phyloP scores from a whole-genome alignment of 805 yeast genomes.

The Saccharomycopsis vini region DNA sequence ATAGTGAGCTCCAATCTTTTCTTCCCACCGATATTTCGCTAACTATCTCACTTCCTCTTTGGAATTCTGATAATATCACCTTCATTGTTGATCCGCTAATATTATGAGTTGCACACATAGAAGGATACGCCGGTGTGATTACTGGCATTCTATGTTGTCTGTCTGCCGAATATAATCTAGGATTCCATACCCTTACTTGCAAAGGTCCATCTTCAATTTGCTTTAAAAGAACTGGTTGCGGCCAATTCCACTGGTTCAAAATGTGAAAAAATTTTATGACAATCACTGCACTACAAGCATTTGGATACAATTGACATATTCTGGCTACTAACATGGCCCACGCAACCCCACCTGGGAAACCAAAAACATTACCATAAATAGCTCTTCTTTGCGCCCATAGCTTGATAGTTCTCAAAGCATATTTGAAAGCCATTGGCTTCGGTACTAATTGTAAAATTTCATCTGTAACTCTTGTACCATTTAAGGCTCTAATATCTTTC shows the following conservation, averaged over 20 bases:
- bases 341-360: conserved; percentile 99
- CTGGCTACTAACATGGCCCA: conserved; percentile 99
- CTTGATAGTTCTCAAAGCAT: conserved; percentile 85
- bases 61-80: conserved; percentile 69
- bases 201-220: conserved; percentile 96
- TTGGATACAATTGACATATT: conserved; percentile 92
- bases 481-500: conserved; percentile 77
- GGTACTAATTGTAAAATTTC: conserved; percentile 87
- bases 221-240: conserved; percentile 89
- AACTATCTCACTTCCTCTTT: conserved; percentile 66
- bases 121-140: conserved; percentile 95
- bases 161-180: conserved; percentile 81
- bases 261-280: conserved; percentile 85
- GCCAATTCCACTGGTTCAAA: conserved; percentile 92
- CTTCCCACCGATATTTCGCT: conserved; percentile 56
- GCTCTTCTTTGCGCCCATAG: conserved; percentile 97
- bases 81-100: conserved; percentile 82
- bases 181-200: conserved; percentile 96
- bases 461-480: conserved; percentile 96
- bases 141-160: conserved; percentile 93
- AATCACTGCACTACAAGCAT: conserved; percentile 87
- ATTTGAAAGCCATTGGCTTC: conserved; percentile 84
- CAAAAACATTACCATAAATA: conserved; percentile 87
- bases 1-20: conserved; percentile 65
- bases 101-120: conserved; percentile 98